Base-by-base conservation (phyloP, 1,139 yeast species). In the Williopsis jadinii region DNA sequence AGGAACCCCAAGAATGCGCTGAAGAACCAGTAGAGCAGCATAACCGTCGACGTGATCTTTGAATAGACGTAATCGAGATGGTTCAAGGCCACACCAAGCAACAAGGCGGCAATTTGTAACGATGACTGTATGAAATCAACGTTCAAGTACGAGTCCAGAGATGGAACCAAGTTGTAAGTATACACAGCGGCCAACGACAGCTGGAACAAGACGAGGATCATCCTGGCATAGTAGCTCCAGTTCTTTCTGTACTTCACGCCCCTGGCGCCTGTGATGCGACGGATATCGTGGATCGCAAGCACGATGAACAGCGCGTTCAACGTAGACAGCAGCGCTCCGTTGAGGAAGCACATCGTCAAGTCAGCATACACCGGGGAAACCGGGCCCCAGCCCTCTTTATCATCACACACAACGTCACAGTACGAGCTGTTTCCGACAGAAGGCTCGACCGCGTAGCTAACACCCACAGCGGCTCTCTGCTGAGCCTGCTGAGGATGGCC, bases 281-380 rank as follows among this genome's bases (percentile, higher is more conserved):
- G 43, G 42, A 80, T 54, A 48, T 75, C 79, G 44, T 59, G 57
- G 1, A 60, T 13, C 1, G 95, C 94, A 35, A 73, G 63, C 0
- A 76, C 34, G 3, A 88, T 55, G 63, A 84, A 67, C 32, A 77
- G 63, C 10, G 73, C 15, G 3, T 83, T 76, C 1, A 80, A 62
- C 1, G 69, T 40, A 31, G 77, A 74, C 47, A 76, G 65, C 9
- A 86, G 58, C 0, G 73, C 66, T 31, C 95, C 97, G 53, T 84
- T 86, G 34, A 83, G 68, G 55, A 90, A 81, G 56, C 97, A 90
- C 2, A 92, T 84, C 1, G 96, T 79, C 44, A 87, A 72, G 54
- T 84, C 95, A 38, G 76, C 76, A 52, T 77, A 76, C 8, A 34
- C 69, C 1, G 45, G 36, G 41, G 71, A 84, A 9, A 84, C 61